phyloP scores from a whole-genome alignment of 352 stramenopile species.

The Pythium sp. region DNA sequence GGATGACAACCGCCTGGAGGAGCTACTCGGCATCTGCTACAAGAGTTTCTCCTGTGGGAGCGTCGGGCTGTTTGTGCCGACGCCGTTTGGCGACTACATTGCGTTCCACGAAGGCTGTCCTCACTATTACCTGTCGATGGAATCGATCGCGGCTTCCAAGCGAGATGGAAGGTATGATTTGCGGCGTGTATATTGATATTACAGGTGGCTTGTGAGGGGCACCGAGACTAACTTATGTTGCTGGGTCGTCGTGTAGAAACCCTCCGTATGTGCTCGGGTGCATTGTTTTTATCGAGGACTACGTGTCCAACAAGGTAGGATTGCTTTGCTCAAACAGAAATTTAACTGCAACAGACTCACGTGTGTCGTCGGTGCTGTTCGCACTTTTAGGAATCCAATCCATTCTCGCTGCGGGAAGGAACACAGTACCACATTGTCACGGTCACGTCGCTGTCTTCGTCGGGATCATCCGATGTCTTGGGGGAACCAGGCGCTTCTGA shows the following conservation, averaged over 20 bases:
- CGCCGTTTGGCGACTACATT: conserved; percentile 81
- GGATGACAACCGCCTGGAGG: conserved; percentile 64
- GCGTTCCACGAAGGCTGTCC: conserved; percentile 83
- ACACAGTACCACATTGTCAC: conserved; percentile 76
- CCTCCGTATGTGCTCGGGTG: conserved; percentile 74
- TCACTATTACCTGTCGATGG: conserved; percentile 77
- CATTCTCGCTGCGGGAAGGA: conserved; percentile 64
- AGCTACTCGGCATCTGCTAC: conserved; percentile 80
- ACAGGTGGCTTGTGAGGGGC: background rate
- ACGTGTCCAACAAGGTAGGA: conserved; percentile 49
- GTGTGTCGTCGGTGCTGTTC: conserved; percentile 11
- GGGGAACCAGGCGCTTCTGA: conserved; percentile 20
- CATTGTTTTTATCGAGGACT: conserved; percentile 83
- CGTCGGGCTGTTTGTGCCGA: conserved; percentile 75
- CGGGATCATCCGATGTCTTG: conserved; percentile 7
- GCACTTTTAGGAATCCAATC: conserved; percentile 40
- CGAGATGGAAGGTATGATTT: conserved; percentile 38
- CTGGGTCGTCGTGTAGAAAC: conserved; percentile 30
- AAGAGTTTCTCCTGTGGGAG: conserved; percentile 73
- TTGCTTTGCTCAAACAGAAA: background rate
- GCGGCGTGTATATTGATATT: background rate
- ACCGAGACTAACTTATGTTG: conserved; percentile 7
- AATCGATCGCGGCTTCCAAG: conserved; percentile 76
- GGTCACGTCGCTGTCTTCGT: conserved; percentile 59
- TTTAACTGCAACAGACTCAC: background rate